Evolutionary conservation across 139 green algal genomes (phyloP).

Genomic region (Gonium pectorale): DNA sequence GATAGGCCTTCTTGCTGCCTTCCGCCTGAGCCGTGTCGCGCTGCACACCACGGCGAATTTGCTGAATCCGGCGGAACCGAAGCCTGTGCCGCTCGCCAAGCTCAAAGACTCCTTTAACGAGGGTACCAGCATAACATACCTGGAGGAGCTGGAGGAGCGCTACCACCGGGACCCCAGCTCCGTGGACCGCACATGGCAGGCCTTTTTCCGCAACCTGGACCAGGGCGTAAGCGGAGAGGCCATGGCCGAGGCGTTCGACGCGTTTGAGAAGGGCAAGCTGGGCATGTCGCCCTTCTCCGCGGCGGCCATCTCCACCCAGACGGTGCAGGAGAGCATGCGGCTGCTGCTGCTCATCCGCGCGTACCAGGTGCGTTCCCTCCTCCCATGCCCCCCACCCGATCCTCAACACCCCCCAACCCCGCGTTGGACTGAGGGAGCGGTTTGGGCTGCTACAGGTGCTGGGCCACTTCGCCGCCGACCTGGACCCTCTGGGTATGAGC

Average conservation of each 20-base stretch:
- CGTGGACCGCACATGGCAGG: conserved; percentile 90
- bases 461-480: conserved; percentile 85
- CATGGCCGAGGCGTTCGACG: conserved; percentile 90
- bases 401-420: no score
- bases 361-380: conserved; percentile 90
- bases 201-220: conserved; percentile 89
- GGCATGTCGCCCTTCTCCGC: conserved; percentile 72
- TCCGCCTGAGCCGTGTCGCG: neutral
- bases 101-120: conserved; percentile 96
- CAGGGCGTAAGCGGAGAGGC: conserved; percentile 83
- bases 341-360: conserved; percentile 93
- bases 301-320: conserved; percentile 88
- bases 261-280: conserved; percentile 80
- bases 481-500: conserved; percentile 94
- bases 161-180: conserved; percentile 84
- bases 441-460: conserved; percentile 81
- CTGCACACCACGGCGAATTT: neutral
- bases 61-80: conserved; percentile 52
- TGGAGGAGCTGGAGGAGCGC: conserved; percentile 92
- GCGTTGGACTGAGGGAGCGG: no score
- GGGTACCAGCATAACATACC: conserved; percentile 87
- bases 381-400: no score
- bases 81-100: conserved; percentile 88
- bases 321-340: conserved; percentile 95
- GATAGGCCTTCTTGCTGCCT: neutral